These are phyloP conservation scores for Penicillium dipodomyicola DNA, from an alignment of 495 filamentous ascomycete genomes.

Conservation along the genomic window DNA sequence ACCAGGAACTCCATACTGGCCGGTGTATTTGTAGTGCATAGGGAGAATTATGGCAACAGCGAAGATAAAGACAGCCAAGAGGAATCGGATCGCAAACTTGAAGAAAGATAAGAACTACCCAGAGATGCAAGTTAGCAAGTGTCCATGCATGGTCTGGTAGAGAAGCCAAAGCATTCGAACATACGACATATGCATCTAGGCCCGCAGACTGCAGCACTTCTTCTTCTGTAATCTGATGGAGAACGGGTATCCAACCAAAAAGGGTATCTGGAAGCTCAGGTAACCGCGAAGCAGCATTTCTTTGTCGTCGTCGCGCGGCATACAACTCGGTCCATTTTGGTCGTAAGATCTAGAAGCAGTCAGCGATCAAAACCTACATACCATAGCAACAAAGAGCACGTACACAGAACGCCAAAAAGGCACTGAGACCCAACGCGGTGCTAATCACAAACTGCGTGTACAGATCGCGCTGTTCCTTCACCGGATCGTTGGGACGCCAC, in stretches of 20 bases:
- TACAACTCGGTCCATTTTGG: slow-evolving; percentile 93
- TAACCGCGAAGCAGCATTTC: slow-evolving; percentile 64
- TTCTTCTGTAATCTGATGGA: slow-evolving; percentile 87
- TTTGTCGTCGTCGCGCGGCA: slow-evolving; percentile 76
- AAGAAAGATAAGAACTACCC: slow-evolving; percentile 86
- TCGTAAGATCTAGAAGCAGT: slow-evolving; percentile 59
- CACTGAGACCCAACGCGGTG: slow-evolving; percentile 52
- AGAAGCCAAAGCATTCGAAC: slow-evolving; percentile 29
- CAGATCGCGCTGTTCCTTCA: slow-evolving; percentile 49
- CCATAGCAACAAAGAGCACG: slow-evolving; percentile 16
- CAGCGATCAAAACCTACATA: background rate
- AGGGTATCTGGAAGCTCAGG: slow-evolving; percentile 83
- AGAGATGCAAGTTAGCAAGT: slow-evolving; percentile 5
- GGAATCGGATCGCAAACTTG: slow-evolving; percentile 85
- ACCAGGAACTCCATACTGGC: slow-evolving; percentile 43
- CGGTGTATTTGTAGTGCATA: slow-evolving; percentile 70
- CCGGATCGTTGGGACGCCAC: slow-evolving; percentile 35
- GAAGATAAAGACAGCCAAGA: slow-evolving; percentile 74
- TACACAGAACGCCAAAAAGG: slow-evolving; percentile 66
- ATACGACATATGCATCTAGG: slow-evolving; percentile 89
- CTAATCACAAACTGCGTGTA: slow-evolving; percentile 60
- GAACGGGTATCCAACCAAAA: slow-evolving; percentile 88
- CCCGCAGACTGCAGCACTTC: slow-evolving; percentile 88
- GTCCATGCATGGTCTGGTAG: background rate
- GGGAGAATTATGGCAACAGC: slow-evolving; percentile 78